A percentile compares a stretch with the other conserved stretches of the same genome.
These are phyloP conservation scores for Suhomyces sp. DNA, from an alignment of 805 yeast species.

Conservation along the genomic window DNA sequence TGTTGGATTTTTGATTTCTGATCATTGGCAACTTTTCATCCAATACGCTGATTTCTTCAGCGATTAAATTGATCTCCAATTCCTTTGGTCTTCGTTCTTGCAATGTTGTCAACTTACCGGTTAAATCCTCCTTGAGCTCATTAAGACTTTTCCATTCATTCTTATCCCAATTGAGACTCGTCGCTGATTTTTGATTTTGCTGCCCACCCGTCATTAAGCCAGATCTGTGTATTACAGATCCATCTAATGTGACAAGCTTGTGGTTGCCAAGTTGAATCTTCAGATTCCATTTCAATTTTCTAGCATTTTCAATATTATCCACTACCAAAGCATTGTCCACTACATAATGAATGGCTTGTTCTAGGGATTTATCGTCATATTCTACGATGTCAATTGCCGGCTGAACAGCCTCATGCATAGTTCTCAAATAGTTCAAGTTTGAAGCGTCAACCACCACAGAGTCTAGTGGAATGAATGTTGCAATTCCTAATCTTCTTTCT, in stretches of 20 bases:
- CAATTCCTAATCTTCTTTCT: conserved; percentile 80
- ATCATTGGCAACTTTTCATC: conserved; percentile 41
- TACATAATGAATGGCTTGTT: conserved; percentile 75
- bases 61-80: conserved; percentile 51
- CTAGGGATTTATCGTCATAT: conserved; percentile 59
- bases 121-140: conserved; percentile 48
- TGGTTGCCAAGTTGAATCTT: conserved; percentile 38
- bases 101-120: conserved; percentile 49
- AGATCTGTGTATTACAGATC: conserved; percentile 77
- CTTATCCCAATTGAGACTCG: conserved; percentile 63
- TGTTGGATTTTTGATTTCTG: conserved; percentile 43
- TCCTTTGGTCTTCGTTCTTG: conserved; percentile 52
- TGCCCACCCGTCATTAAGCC: conserved; percentile 94
- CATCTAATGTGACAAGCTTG: conserved; percentile 78
- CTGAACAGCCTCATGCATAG: conserved; percentile 50
- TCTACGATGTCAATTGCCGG: conserved; percentile 76
- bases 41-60: conserved; percentile 50
- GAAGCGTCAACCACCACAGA: conserved; percentile 56
- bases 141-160: conserved; percentile 56
- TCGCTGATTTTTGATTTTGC: conserved; percentile 43
- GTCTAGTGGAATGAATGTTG: conserved; percentile 86
- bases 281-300: conserved; percentile 65
- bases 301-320: conserved; percentile 67
- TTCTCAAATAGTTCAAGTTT: conserved; percentile 53
- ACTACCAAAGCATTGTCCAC: conserved; percentile 80